phyloP scores from a whole-genome alignment of 75 land plant genomes.

The Ceratopteris richardii region DNA sequence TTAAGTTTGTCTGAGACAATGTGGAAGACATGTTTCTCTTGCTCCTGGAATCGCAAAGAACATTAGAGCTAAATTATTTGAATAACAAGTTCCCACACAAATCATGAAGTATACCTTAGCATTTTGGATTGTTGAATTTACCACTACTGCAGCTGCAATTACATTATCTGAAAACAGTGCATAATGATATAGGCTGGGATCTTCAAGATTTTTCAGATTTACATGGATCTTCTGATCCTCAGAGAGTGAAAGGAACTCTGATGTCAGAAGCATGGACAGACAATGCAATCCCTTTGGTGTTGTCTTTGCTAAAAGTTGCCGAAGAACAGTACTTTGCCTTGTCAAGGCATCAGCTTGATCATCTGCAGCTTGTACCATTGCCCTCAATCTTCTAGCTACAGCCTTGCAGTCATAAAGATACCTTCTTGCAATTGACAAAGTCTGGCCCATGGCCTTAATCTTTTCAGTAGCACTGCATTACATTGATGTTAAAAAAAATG shows the following conservation, averaged over 20 bases:
- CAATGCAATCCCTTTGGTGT: constrained; percentile 71
- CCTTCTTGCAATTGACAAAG: constrained; percentile 43
- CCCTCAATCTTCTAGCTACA: constrained; percentile 47
- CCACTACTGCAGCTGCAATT: constrained; percentile 75
- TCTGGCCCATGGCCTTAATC: constrained; percentile 57
- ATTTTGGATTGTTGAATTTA: constrained; percentile 60
- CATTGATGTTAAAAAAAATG: neutral
- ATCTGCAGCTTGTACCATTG: constrained; percentile 70
- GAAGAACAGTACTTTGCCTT: constrained; percentile 66
- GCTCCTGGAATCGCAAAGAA: constrained; percentile 37
- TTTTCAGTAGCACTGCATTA: constrained; percentile 44
- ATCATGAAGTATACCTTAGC: constrained; percentile 41
- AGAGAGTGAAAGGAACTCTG: constrained; percentile 52
- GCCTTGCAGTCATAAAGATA: constrained; percentile 43
- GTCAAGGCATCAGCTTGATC: constrained; percentile 55
- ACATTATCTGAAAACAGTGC: constrained; percentile 83
- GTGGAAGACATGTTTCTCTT: constrained; percentile 73
- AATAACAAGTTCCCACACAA: neutral
- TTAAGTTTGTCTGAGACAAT: constrained; percentile 73
- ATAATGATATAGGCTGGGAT: constrained; percentile 64
- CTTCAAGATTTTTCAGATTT: constrained; percentile 48
- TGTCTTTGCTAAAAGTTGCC: constrained; percentile 70
- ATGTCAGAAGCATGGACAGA: constrained; percentile 58
- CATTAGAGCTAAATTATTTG: no score
- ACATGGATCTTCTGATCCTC: constrained; percentile 44